Evolutionary conservation across 2,329 filamentous ascomycete genomes (phyloP).

Genomic region (Colletotrichum caudatum): DNA sequence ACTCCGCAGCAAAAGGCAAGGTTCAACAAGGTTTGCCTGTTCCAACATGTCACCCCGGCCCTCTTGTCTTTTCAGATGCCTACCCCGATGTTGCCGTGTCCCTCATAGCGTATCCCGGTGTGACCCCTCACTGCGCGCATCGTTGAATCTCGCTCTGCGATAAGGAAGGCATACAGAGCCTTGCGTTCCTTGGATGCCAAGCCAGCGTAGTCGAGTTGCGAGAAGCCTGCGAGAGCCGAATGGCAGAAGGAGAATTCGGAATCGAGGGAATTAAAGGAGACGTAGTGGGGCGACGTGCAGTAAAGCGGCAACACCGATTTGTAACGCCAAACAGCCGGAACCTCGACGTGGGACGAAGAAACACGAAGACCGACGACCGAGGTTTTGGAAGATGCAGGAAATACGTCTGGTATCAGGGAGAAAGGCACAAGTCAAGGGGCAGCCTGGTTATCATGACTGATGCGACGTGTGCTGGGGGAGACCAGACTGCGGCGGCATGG

Average conservation of each 20-base stretch:
- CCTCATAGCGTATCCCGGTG: conserved; percentile 15
- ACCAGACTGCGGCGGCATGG: conserved; percentile 80
- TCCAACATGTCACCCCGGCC: conserved; percentile 22
- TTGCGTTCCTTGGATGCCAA: not conserved
- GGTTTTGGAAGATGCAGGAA: conserved; percentile 61
- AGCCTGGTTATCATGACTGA: conserved; percentile 69
- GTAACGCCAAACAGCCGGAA: conserved; percentile 57
- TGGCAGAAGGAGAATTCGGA: conserved; percentile 24
- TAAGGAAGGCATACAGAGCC: conserved; percentile 7
- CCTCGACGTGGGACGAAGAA: conserved; percentile 43
- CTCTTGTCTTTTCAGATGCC: conserved; percentile 16
- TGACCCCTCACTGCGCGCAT: conserved; percentile 18
- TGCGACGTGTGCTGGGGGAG: conserved; percentile 88
- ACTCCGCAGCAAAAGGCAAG: conserved; percentile 8
- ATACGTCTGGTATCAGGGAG: conserved; percentile 70
- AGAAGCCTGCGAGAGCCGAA: conserved; percentile 4
- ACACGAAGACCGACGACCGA: conserved; percentile 21
- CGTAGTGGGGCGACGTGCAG: conserved; percentile 37
- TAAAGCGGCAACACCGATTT: conserved; percentile 29
- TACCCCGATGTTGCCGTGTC: conserved; percentile 13
- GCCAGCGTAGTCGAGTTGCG: conserved; percentile 2
- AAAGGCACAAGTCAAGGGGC: conserved; percentile 45
- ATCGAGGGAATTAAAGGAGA: conserved; percentile 38
- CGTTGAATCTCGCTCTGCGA: conserved; percentile 25
- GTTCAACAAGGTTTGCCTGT: conserved; percentile 26